Conservation (phyloP, 1,284 basidiomycete genomes). For the Meripilus lineatus region DNA sequence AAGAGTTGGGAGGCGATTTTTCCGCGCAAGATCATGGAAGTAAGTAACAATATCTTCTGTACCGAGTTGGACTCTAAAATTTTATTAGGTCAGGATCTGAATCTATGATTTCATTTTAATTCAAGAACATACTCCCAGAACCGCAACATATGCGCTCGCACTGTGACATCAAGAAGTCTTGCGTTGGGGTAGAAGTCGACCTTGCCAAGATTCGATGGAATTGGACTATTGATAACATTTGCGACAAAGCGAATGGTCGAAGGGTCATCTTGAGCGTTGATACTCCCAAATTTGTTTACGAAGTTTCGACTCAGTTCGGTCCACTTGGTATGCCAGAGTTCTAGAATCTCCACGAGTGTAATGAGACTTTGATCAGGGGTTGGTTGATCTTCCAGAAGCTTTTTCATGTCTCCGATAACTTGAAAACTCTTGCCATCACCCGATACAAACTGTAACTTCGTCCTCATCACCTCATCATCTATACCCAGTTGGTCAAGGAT, state of each 20-base stretch:
- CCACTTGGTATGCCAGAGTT: constrained; percentile 18
- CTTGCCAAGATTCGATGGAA: constrained; percentile 9
- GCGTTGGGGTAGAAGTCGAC: constrained; percentile 8
- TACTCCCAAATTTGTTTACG: constrained; percentile 6
- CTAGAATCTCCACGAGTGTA: constrained; percentile 10
- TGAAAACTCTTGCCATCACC: constrained; percentile 18
- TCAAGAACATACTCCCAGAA: constrained; percentile 10
- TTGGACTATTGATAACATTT: constrained; percentile 1
- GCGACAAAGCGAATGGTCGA: constrained; percentile 10
- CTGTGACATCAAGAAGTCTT: constrained; percentile 4
- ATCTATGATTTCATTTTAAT: background rate
- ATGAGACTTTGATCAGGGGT: no score
- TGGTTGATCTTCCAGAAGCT: no score
- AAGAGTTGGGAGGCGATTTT: background rate
- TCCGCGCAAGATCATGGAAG: background rate
- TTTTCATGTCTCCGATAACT: constrained; percentile 11
- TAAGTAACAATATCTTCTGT: constrained; percentile 5
- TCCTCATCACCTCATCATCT: constrained; percentile 1
- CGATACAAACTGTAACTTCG: constrained; percentile 1
- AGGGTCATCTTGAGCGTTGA: constrained; percentile 5
- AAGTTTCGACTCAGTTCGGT: constrained; percentile 11
- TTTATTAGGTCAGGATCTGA: constrained; percentile 1
- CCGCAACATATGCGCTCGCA: constrained; percentile 6
- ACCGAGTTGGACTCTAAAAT: constrained; percentile 4
- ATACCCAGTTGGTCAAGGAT: constrained; percentile 14